Percentiles rank a stretch among this genome's conserved stretches.
These are phyloP conservation scores for Saturnispora sekii DNA, from an alignment of 805 yeast species.

Conservation along the genomic window DNA sequence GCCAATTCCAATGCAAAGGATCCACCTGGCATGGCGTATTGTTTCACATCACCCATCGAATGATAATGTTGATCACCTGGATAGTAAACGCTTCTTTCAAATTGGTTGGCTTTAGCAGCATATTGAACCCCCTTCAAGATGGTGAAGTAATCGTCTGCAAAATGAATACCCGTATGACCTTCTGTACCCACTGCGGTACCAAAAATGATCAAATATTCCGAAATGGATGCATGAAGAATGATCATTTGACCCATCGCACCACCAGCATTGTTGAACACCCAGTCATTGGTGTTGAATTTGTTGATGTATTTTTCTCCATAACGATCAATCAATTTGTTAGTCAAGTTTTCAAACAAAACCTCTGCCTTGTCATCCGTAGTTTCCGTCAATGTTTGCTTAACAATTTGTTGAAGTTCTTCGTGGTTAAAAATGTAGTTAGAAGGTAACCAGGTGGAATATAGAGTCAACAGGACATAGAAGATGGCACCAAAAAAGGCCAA, in stretches of 20 bases:
- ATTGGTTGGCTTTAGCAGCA: conserved; percentile 60
- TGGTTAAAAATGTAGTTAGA: conserved; percentile 61
- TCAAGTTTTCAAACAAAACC: conserved; percentile 52
- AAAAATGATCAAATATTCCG: conserved; percentile 87
- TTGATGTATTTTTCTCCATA: conserved; percentile 67
- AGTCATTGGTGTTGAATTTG: conserved; percentile 63
- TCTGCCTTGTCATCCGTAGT: conserved; percentile 54
- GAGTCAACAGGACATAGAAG: too few relatives aligned
- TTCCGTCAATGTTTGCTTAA: conserved; percentile 41
- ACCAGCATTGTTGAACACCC: conserved; percentile 97
- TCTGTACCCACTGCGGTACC: conserved; percentile 93
- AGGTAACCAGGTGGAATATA: conserved; percentile 52
- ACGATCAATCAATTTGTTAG: conserved; percentile 43
- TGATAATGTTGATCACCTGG: conserved; percentile 89
- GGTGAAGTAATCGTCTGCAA: conserved; percentile 95
- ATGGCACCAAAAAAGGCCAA: too few relatives aligned
- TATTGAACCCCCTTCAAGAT: conserved; percentile 71
- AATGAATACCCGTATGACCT: conserved; percentile 93
- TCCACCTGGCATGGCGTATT: conserved; percentile 76
- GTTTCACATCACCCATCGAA: conserved; percentile 63
- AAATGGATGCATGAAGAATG: conserved; percentile 86
- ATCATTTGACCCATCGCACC: conserved; percentile 98
- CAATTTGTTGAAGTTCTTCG: conserved; percentile 45
- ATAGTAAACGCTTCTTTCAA: conserved; percentile 56
- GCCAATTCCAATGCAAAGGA: conserved; percentile 90